These are phyloP conservation scores for Gossypium rotundifolium DNA, from an alignment of 345 rosid species.

Conservation along the genomic window DNA sequence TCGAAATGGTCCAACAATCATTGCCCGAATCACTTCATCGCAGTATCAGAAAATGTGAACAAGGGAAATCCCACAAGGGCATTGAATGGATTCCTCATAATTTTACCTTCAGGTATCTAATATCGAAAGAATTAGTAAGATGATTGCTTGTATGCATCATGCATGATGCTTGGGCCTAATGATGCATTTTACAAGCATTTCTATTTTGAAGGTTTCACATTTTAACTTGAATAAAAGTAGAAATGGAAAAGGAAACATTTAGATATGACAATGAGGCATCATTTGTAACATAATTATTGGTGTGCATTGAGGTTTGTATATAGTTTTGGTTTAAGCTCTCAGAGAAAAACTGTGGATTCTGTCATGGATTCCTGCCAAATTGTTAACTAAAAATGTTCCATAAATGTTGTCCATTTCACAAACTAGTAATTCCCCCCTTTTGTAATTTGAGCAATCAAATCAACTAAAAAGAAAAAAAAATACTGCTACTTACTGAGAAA, in stretches of 20 bases:
- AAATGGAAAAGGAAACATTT: conserved; percentile 9
- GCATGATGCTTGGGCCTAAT: neutral
- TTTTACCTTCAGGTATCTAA: conserved; percentile 76
- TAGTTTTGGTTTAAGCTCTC: conserved; percentile 3
- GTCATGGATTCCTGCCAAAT: neutral
- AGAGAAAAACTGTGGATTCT: neutral
- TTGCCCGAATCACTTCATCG: conserved; percentile 57
- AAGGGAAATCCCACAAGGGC: conserved; percentile 54
- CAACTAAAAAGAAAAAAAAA: neutral
- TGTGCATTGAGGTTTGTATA: conserved; percentile 15
- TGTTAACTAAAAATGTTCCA: neutral
- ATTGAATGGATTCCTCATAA: conserved; percentile 89
- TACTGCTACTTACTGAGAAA: neutral
- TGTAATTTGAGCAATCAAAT: neutral
- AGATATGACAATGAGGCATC: conserved; percentile 10
- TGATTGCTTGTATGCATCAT: conserved; percentile 17
- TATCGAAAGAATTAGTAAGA: conserved; percentile 63
- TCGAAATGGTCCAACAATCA: conserved; percentile 58
- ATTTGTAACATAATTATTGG: conserved; percentile 8
- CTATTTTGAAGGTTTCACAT: too few relatives aligned
- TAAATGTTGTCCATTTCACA: neutral
- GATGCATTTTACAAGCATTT: neutral
- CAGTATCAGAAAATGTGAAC: conserved; percentile 43
- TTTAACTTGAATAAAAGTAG: conserved; percentile 30
- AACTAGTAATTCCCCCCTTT: neutral